Evolutionary conservation across 1,284 basidiomycete species (phyloP).

Genomic region (Gomphus bonarii): DNA sequence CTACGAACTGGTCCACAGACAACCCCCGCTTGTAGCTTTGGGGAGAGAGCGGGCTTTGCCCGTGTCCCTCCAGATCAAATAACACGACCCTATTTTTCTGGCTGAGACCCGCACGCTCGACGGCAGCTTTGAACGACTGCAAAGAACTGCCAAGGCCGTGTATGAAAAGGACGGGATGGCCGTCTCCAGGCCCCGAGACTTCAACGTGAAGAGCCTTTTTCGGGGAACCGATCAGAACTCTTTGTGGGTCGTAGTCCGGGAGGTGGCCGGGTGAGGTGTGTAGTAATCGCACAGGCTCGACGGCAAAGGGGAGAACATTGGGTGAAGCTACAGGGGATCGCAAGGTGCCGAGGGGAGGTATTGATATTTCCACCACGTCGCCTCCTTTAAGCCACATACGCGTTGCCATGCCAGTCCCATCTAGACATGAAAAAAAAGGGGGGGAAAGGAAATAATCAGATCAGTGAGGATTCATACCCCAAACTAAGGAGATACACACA

Average conservation of each 20-base stretch:
- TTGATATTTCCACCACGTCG: conserved; percentile 20
- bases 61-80: conserved; percentile 16
- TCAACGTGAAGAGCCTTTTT: neutral
- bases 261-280: neutral
- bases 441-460: no score
- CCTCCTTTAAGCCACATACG: conserved; percentile 21
- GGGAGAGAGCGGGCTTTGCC: conserved; percentile 10
- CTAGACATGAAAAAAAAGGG: no score
- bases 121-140: conserved; percentile 11
- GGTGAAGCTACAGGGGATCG: conserved; percentile 1
- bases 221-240: neutral
- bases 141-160: conserved; percentile 17
- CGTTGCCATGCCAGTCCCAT: conserved; percentile 21
- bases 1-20: conserved; percentile 11
- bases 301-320: neutral
- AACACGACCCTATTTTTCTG: conserved; percentile 10
- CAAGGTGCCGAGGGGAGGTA: conserved; percentile 1
- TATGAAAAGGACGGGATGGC: conserved; percentile 15
- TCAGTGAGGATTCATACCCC: neutral
- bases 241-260: neutral
- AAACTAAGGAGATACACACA: neutral
- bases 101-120: conserved; percentile 6
- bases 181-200: conserved; percentile 11
- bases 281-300: neutral
- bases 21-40: neutral